These are phyloP conservation scores for Penicillium bovifimosum DNA, from an alignment of 495 filamentous ascomycete genomes.

Conservation along the genomic window DNA sequence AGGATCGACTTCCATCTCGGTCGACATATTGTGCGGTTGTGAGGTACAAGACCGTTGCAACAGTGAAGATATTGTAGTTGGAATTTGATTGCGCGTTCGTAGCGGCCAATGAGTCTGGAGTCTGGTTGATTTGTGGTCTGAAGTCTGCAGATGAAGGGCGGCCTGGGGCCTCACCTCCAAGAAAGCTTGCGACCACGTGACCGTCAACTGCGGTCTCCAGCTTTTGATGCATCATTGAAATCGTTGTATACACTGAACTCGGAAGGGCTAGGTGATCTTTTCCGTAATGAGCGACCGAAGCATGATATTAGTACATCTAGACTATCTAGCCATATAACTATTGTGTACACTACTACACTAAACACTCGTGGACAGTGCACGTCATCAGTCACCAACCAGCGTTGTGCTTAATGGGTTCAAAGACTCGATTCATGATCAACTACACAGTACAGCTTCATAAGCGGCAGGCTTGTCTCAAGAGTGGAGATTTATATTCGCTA, in stretches of 20 bases:
- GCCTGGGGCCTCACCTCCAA: background rate
- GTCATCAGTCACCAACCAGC: background rate
- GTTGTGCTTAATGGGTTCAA: background rate
- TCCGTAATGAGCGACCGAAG: too few relatives aligned
- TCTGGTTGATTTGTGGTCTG: background rate
- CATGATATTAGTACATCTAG: too few relatives aligned
- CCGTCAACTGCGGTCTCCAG: background rate
- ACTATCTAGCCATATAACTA: too few relatives aligned
- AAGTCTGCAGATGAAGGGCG: constrained; percentile 1
- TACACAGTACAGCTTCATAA: background rate
- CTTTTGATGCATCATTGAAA: background rate
- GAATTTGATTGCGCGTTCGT: background rate
- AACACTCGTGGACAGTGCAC: too few relatives aligned
- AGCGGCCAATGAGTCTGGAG: constrained; percentile 2
- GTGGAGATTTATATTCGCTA: constrained; percentile 20
- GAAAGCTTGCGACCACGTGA: constrained; percentile 1
- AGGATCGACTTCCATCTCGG: constrained; percentile 78
- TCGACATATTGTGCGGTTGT: constrained; percentile 48
- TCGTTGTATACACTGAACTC: background rate
- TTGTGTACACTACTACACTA: too few relatives aligned
- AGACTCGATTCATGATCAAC: background rate
- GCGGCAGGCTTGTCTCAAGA: background rate
- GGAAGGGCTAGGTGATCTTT: background rate
- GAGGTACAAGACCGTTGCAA: background rate
- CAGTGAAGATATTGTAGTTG: background rate